A percentile compares a stretch with the other conserved stretches of the same genome.
These are phyloP conservation scores for Volvariella surrecta DNA, from an alignment of 1,284 basidiomycete genomes.

Conservation along the genomic window DNA sequence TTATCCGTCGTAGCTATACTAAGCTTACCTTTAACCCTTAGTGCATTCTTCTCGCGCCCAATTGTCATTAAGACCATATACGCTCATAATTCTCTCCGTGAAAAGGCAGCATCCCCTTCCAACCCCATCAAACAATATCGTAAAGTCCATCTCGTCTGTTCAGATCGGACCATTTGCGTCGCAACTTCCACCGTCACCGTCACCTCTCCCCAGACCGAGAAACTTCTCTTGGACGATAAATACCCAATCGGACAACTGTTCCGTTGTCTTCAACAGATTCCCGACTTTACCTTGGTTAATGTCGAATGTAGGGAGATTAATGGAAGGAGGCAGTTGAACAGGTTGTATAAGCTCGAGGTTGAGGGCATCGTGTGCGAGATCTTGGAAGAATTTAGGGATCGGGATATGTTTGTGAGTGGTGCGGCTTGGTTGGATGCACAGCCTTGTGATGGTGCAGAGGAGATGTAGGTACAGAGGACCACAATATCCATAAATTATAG, in stretches of 20 bases:
- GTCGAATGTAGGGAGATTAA: constrained; percentile 26
- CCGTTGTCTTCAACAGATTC: constrained; percentile 39
- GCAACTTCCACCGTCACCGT: constrained; percentile 56
- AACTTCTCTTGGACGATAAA: constrained; percentile 56
- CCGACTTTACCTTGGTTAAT: constrained; percentile 47
- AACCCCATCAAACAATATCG: constrained; percentile 52
- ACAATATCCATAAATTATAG: too few relatives aligned
- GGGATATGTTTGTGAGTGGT: constrained; percentile 52
- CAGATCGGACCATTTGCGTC: constrained; percentile 42
- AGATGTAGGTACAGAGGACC: too few relatives aligned
- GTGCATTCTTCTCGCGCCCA: constrained; percentile 53
- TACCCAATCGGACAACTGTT: constrained; percentile 69
- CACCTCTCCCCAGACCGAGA: constrained; percentile 42
- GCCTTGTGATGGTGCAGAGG: too few relatives aligned
- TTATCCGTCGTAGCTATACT: neutral
- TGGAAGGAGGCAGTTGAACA: constrained; percentile 28
- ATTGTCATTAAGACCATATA: constrained; percentile 50
- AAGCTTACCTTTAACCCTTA: constrained; percentile 16
- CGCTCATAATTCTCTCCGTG: constrained; percentile 32
- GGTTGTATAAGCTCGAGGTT: constrained; percentile 47
- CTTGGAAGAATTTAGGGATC: constrained; percentile 53
- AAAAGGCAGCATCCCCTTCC: constrained; percentile 35
- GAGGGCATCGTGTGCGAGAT: constrained; percentile 57
- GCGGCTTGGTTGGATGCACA: constrained; percentile 36
- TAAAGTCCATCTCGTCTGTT: constrained; percentile 55